Base-by-base conservation (phyloP, 177 flowering plant genomes). In the Vitis hybrid region DNA sequence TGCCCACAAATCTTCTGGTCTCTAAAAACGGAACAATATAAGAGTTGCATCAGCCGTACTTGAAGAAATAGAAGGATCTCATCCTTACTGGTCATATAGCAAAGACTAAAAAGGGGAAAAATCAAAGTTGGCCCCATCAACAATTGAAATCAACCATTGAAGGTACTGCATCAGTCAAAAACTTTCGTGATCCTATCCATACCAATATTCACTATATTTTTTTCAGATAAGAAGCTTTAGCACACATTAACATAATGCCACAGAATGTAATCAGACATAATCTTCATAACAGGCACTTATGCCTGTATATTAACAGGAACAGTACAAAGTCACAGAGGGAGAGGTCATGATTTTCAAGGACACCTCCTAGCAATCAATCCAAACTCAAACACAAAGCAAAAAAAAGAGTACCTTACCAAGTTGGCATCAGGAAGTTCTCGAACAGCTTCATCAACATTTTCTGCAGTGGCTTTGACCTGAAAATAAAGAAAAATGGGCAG, bases 381-480 rank as follows among this genome's bases (percentile, higher is more conserved):
- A 5, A 55, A 31, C 45, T 29, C 29, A 65, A 75, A 67, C 68
- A 78, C 31, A 83, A 60, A 63, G 66, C 69, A 71, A 68, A 81
- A 80, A 70, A 83, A 39, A 39, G 48, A 84, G 81, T 92, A 95
- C 97, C 98, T 90, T 94, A 94, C 99, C 98, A 81, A 89, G 80
- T 94, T 94, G 86, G 99, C 99, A 79, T 94, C 99, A 73, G 99
- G 99, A 84, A 94, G 98, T 74, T 94, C 99, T 60, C 98, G 82
- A 73, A 93, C 98, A 77, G 99, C 99, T 77, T 85, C 99, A 82
- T 91, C 86, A 56, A 94, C 96, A 87, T 92, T 92, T 83, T 84
- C 96, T 68, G 99, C 99, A 55, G 99, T 94, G 64, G 92, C 91
- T 87, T 94, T 94, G 15, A 94, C 99, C 99, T 94, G 83, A 60